Conservation (phyloP, 108 stramenopile genomes). For the Fragilaria crotonensis region DNA sequence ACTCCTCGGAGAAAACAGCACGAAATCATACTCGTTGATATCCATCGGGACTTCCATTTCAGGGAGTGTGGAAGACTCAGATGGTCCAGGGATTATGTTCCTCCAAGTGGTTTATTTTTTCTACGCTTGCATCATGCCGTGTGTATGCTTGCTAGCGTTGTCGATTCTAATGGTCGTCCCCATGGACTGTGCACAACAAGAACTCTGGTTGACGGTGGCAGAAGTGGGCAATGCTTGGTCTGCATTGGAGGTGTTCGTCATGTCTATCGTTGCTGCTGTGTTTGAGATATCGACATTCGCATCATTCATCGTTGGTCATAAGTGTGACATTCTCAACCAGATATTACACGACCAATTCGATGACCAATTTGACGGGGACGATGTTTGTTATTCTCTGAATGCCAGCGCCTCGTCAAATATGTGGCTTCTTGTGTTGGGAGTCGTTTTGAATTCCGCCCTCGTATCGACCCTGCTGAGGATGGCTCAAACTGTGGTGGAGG, state of each 20-base stretch:
- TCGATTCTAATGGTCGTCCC: constrained; percentile 60
- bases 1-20: constrained; percentile 51
- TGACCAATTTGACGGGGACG: constrained; percentile 28
- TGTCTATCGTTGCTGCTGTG: constrained; percentile 69
- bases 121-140: constrained; percentile 78
- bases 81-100: constrained; percentile 44
- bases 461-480: constrained; percentile 49
- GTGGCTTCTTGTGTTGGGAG: constrained; percentile 55
- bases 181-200: constrained; percentile 44
- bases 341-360: constrained; percentile 39
- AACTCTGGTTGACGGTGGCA: constrained; percentile 53
- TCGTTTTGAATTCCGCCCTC: constrained; percentile 48
- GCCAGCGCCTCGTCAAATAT: constrained; percentile 48
- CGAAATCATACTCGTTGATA: constrained; percentile 55
- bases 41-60: constrained; percentile 68
- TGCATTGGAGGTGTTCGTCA: constrained; percentile 83
- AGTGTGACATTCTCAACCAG: constrained; percentile 59
- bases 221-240: constrained; percentile 87
- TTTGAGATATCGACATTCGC: constrained; percentile 80
- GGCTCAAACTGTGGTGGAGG: constrained; percentile 58
- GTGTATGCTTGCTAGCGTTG: constrained; percentile 53
- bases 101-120: constrained; percentile 75
- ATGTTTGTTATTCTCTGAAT: constrained; percentile 73
- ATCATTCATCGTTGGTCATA: constrained; percentile 74
- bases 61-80: constrained; percentile 45